Evolutionary conservation across 1,284 basidiomycete species (phyloP).

Genomic region (Ganoderma resinaceum): DNA sequence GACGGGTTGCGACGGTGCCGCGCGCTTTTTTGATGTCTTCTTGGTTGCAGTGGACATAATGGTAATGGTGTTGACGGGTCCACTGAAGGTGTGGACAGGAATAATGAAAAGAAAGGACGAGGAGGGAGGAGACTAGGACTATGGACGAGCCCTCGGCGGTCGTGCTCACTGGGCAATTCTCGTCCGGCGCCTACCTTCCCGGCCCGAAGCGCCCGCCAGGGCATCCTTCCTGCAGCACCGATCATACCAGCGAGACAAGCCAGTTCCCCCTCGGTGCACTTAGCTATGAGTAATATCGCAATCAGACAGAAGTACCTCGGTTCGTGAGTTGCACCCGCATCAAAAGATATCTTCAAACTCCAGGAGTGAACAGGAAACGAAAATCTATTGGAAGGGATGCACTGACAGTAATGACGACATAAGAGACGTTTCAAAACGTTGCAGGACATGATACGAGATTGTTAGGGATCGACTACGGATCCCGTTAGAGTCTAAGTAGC

Average conservation of each 20-base stretch:
- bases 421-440: neutral
- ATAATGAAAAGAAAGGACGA: neutral
- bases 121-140: neutral
- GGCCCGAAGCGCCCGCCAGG: too few species aligned
- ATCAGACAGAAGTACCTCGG: too few species aligned
- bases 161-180: neutral
- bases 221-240: too few species aligned
- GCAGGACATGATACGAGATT: neutral
- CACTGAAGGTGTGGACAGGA: neutral
- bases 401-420: neutral
- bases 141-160: neutral
- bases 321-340: too few species aligned
- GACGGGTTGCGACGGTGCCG: conserved; percentile 48
- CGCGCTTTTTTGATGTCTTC: conserved; percentile 55
- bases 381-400: neutral
- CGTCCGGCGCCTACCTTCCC: neutral
- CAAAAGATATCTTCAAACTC: neutral
- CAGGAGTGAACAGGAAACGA: neutral
- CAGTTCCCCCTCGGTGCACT: too few species aligned
- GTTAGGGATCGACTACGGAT: neutral
- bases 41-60: conserved; percentile 19
- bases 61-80: neutral
- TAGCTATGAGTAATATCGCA: too few species aligned
- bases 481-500: neutral
- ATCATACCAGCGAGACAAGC: too few species aligned